Evolutionary conservation across 2,329 filamentous ascomycete genomes (phyloP).

Genomic region (Phialocephala sp.): DNA sequence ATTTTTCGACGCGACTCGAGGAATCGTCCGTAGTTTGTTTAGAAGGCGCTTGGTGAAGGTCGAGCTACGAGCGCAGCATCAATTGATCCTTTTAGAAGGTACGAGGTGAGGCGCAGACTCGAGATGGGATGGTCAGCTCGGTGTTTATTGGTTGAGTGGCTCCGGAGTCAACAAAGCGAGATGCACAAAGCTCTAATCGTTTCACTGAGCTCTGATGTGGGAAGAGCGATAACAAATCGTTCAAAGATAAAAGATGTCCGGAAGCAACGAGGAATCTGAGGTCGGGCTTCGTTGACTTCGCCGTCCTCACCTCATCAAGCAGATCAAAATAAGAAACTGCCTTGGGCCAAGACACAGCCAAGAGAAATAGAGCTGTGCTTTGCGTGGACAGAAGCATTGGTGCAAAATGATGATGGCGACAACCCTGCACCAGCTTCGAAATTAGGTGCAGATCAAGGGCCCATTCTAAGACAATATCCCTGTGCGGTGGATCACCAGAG

Average conservation of each 20-base stretch:
- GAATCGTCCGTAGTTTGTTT: neutral
- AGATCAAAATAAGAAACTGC: neutral
- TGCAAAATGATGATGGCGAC: conserved; percentile 5
- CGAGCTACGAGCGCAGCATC: neutral
- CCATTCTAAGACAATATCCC: neutral
- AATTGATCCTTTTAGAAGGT: neutral
- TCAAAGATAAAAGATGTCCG: neutral
- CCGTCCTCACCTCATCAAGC: neutral
- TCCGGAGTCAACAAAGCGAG: conserved; percentile 11
- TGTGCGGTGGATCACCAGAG: neutral
- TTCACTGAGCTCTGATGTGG: neutral
- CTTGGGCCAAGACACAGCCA: conserved; percentile 7
- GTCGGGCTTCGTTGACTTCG: neutral
- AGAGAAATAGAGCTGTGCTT: neutral
- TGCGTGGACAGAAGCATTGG: conserved; percentile 4
- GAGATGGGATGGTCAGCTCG: conserved; percentile 15
- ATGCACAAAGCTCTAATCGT: neutral
- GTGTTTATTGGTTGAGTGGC: conserved; percentile 10
- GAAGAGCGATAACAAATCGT: neutral
- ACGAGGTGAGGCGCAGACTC: conserved; percentile 9
- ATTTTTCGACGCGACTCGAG: conserved; percentile 25
- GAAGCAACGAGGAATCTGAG: neutral
- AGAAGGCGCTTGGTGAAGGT: neutral
- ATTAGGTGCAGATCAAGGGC: conserved; percentile 8
- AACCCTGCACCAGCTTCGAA: neutral